Conservation (phyloP, 345 rosid species). For the Eutrema heterophyllum region DNA sequence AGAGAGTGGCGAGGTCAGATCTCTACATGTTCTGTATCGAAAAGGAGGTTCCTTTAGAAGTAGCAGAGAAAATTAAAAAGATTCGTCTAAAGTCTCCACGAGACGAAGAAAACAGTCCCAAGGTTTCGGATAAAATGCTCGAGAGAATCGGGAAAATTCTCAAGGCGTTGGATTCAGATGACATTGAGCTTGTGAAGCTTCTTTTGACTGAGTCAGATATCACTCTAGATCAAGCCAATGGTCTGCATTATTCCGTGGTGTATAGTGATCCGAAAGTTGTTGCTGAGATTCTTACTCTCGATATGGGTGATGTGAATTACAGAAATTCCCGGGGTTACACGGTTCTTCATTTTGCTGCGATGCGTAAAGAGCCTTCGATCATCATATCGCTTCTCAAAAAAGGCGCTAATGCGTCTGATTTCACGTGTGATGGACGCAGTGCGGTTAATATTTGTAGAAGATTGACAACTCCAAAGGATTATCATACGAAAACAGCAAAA, state of each 20-base stretch:
- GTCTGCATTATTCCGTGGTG: conserved; percentile 87
- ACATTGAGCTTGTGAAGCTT: conserved; percentile 88
- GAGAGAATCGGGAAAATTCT: conserved; percentile 70
- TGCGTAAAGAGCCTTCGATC: conserved; percentile 77
- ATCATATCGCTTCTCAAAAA: conserved; percentile 60
- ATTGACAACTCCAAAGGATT: conserved; percentile 85
- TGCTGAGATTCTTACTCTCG: conserved; percentile 64
- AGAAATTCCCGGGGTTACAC: conserved; percentile 74
- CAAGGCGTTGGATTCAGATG: conserved; percentile 92
- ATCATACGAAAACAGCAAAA: conserved; percentile 56
- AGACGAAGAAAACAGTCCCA: conserved; percentile 34
- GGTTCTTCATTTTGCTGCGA: conserved; percentile 91
- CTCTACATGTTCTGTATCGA: conserved; percentile 65
- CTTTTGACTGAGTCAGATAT: conserved; percentile 74
- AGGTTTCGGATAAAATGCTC: conserved; percentile 44
- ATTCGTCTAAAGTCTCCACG: conserved; percentile 40
- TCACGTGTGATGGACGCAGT: conserved; percentile 74
- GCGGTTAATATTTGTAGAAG: conserved; percentile 78
- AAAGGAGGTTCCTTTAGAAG: conserved; percentile 78
- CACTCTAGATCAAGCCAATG: conserved; percentile 71
- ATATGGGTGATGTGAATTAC: conserved; percentile 64
- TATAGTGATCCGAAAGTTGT: conserved; percentile 93
- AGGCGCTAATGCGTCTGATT: conserved; percentile 74
- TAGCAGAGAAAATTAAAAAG: conserved; percentile 47
- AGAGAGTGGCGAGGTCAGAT: conserved; percentile 80